Percentiles rank a stretch among this genome's conserved stretches.
Conservation (phyloP, 2,329 filamentous ascomycete species). For the Cordyceps pruinosa region DNA sequence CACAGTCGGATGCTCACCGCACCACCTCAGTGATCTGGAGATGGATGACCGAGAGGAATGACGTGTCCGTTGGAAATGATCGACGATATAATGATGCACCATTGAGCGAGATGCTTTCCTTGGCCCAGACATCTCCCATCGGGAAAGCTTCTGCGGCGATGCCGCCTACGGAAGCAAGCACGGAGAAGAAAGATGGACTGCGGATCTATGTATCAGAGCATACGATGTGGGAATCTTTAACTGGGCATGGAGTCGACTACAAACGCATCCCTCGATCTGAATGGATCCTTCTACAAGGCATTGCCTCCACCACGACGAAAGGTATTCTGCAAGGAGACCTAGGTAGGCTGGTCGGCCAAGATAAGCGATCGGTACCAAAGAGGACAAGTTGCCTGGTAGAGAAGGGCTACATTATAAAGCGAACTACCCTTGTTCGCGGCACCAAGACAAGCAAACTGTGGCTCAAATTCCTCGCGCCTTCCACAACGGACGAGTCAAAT, state of each 20-base stretch:
- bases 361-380: slow-evolving; percentile 57
- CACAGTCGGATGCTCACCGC: slow-evolving; percentile 17
- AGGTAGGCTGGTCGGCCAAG: slow-evolving; percentile 50
- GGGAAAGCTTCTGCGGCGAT: too few species aligned
- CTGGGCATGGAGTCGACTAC: slow-evolving; percentile 52
- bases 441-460: slow-evolving; percentile 58
- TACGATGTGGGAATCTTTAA: slow-evolving; percentile 52
- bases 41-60: slow-evolving; percentile 28
- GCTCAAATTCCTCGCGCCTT: slow-evolving; percentile 48
- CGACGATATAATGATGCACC: slow-evolving; percentile 33
- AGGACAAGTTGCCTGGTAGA: slow-evolving; percentile 51
- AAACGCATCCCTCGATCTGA: slow-evolving; percentile 52
- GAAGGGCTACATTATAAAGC: slow-evolving; percentile 57
- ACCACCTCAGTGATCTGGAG: slow-evolving; percentile 28
- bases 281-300: slow-evolving; percentile 52
- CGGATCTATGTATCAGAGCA: slow-evolving; percentile 46
- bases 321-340: slow-evolving; percentile 57
- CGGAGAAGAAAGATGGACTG: slow-evolving; percentile 10
- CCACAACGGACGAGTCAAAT: slow-evolving; percentile 30
- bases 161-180: not conserved
- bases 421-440: slow-evolving; percentile 50
- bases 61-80: slow-evolving; percentile 29
- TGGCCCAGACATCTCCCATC: slow-evolving; percentile 11
- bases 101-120: slow-evolving; percentile 24
- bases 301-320: slow-evolving; percentile 45